Percentiles rank a stretch among this genome's conserved stretches.
These are phyloP conservation scores for Talaromyces rugulosus DNA, from an alignment of 2,329 filamentous ascomycete species.

Conservation along the genomic window DNA sequence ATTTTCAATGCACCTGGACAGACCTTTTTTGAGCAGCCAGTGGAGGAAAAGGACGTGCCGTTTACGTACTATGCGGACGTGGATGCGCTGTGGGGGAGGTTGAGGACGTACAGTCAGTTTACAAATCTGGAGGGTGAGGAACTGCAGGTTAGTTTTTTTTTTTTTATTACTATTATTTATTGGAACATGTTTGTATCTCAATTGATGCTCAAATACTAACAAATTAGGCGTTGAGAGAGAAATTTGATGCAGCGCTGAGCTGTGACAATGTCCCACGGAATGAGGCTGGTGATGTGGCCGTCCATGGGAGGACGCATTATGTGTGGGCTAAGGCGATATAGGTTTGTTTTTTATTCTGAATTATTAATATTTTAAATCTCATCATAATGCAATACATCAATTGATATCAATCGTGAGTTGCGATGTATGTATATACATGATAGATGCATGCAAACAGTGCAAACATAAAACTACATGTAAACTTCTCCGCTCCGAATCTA, in stretches of 20 bases:
- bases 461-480: slow-evolving; percentile 11
- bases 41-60: slow-evolving; percentile 53
- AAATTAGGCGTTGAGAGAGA: slow-evolving; percentile 40
- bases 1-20: slow-evolving; percentile 60
- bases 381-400: neutral
- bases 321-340: slow-evolving; percentile 50
- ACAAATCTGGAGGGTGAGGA: slow-evolving; percentile 53
- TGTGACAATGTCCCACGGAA: slow-evolving; percentile 37
- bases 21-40: slow-evolving; percentile 57
- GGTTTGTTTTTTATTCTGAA: slow-evolving; percentile 15
- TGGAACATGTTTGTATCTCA: neutral
- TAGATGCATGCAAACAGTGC: slow-evolving; percentile 18
- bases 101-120: slow-evolving; percentile 65
- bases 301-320: slow-evolving; percentile 62
- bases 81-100: slow-evolving; percentile 60
- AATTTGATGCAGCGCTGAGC: slow-evolving; percentile 53
- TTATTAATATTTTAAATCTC: neutral
- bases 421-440: neutral
- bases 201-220: neutral
- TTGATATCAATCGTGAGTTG: neutral
- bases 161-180: neutral
- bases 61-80: slow-evolving; percentile 58
- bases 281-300: slow-evolving; percentile 56
- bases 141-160: slow-evolving; percentile 34
- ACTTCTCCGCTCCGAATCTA: neutral